phyloP scores from a whole-genome alignment of 371 early-diverging fungal genomes.

The Mucor mucedo region DNA sequence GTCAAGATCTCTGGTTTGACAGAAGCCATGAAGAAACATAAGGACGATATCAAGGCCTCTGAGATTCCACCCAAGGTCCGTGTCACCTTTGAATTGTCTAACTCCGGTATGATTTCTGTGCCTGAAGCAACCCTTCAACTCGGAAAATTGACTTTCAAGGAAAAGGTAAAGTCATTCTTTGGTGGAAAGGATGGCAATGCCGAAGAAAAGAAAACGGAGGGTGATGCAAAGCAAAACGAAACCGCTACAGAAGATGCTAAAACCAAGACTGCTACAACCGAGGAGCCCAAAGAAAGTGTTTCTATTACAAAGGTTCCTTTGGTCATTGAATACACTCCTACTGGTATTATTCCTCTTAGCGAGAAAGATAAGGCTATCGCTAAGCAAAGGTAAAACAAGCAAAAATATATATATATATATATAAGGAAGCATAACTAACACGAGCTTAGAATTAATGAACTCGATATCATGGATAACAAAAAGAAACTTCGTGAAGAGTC shows the following conservation, averaged over 20 bases:
- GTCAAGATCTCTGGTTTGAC: conserved; percentile 77
- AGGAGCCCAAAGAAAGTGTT: conserved; percentile 38
- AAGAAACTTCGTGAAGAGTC: conserved; percentile 84
- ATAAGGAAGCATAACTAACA: neutral
- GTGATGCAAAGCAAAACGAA: conserved; percentile 23
- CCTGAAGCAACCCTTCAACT: conserved; percentile 62
- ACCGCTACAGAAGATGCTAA: conserved; percentile 5
- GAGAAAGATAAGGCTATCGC: conserved; percentile 41
- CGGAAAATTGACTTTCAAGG: conserved; percentile 54
- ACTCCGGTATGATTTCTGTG: conserved; percentile 69
- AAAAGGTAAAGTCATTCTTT: conserved; percentile 81
- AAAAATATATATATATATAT: too few relatives aligned
- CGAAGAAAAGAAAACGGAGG: conserved; percentile 16
- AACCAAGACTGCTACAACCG: conserved; percentile 18
- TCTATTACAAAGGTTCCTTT: conserved; percentile 51
- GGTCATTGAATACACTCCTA: conserved; percentile 45
- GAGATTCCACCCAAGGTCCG: conserved; percentile 81
- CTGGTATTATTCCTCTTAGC: conserved; percentile 50
- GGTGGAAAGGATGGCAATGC: conserved; percentile 55
- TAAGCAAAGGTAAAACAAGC: conserved; percentile 35
- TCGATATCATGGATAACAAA: conserved; percentile 46
- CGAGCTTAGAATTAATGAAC: conserved; percentile 31
- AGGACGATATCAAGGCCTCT: conserved; percentile 52
- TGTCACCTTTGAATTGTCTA: conserved; percentile 73
- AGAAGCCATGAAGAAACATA: conserved; percentile 69